phyloP scores from a whole-genome alignment of 1,139 yeast genomes.

The Pichia sp. region DNA sequence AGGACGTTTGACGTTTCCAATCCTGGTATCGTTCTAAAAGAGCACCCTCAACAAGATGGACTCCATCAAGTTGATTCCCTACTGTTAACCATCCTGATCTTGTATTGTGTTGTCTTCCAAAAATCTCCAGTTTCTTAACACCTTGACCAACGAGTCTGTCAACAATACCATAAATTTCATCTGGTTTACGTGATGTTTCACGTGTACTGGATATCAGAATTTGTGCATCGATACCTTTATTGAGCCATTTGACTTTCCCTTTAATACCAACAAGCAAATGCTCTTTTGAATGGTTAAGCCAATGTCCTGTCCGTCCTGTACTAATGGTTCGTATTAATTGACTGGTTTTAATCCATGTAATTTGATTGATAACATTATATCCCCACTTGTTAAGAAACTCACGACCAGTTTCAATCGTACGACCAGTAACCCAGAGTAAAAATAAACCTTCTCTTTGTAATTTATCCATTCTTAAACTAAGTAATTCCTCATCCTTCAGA shows the following conservation, averaged over 20 bases:
- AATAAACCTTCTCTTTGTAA: slow-evolving; percentile 81
- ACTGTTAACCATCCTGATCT: slow-evolving; percentile 89
- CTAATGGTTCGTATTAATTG: slow-evolving; percentile 84
- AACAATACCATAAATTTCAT: slow-evolving; percentile 77
- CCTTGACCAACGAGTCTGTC: slow-evolving; percentile 55
- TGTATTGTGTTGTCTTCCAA: slow-evolving; percentile 80
- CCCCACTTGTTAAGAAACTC: slow-evolving; percentile 79
- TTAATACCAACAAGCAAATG: slow-evolving; percentile 76
- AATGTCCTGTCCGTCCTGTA: slow-evolving; percentile 94
- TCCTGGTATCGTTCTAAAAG: slow-evolving; percentile 1
- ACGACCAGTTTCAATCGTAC: slow-evolving; percentile 85
- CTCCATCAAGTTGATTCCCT: slow-evolving; percentile 71
- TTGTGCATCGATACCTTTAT: slow-evolving; percentile 62
- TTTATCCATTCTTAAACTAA: slow-evolving; percentile 56
- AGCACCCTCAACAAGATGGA: slow-evolving; percentile 1
- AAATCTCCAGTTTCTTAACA: slow-evolving; percentile 76
- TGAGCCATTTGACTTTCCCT: slow-evolving; percentile 75
- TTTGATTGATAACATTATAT: slow-evolving; percentile 65
- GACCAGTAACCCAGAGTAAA: slow-evolving; percentile 89
- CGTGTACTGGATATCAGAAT: slow-evolving; percentile 76
- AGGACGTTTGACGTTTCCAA: too few species aligned
- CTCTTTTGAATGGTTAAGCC: slow-evolving; percentile 94
- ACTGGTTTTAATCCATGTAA: slow-evolving; percentile 87
- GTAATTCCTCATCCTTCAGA: slow-evolving; percentile 65
- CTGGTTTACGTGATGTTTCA: slow-evolving; percentile 88